Base-by-base conservation (phyloP, 495 filamentous ascomycete species). In the Podospora didyma region DNA sequence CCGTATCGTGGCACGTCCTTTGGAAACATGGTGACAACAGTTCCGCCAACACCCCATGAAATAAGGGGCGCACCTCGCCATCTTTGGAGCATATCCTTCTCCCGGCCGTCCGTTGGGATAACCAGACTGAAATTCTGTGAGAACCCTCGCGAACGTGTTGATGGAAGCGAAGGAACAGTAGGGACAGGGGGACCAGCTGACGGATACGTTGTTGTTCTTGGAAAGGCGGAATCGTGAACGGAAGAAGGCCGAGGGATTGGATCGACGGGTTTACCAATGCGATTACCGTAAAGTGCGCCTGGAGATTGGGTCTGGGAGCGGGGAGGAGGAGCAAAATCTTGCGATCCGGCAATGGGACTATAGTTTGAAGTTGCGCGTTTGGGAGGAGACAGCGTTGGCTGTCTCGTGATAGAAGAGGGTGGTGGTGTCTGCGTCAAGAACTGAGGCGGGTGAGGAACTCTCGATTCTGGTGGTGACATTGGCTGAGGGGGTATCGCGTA, bases 31-130 rank as follows among this genome's bases (percentile, higher is more conserved):
- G 89, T 89, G 26, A 92, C 81, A 22, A 96, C 72, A 3, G 81
- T 81, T 10, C 95, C 95, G 45, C 90, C 93, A 51, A 96, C 86
- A 0, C 90, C 92, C 83, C 96, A 97, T 3, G 81, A 80, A 62
- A 97, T 83, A 7, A 96, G 82, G 0, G 94, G 95, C 16, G 81
- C 80, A 7, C 94, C 94, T 71, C 88, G 88, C 94, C 94, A 99
- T 60, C 95, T 81, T 60, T 91, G 78, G 3, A 97, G 75, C 16
- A 83, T 82, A 71, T 99, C 94, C 10, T 78, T 66, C 56, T 89
- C 83, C 21, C 88, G 83, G n/a, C 89, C 90, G 72, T 97, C 91
- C 7, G 78, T 85, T 11, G 94, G 95, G 6, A 73, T 66, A 34
- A 79, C 69, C 12, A 76, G 67, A 59, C 74, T 74, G 20, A 78